Percentiles rank a stretch among this genome's conserved stretches.
phyloP scores from a whole-genome alignment of 495 filamentous ascomycete genomes.

The Niebla homalea region DNA sequence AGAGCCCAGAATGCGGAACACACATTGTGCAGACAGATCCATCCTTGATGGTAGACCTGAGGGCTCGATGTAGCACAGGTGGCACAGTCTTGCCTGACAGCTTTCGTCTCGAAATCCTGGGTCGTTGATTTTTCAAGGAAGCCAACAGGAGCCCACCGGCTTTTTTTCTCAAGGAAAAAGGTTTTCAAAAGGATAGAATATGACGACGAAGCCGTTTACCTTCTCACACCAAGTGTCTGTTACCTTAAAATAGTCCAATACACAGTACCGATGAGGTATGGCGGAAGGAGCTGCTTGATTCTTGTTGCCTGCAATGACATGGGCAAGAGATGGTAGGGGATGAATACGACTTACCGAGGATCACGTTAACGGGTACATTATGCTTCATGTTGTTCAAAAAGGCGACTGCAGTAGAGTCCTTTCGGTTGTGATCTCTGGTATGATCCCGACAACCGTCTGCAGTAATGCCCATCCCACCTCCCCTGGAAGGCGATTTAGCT shows the following conservation, averaged over 20 bases:
- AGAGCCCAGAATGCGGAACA: slow-evolving; percentile 48
- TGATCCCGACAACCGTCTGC: slow-evolving; percentile 31
- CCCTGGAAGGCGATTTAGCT: slow-evolving; percentile 27
- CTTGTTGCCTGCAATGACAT: slow-evolving; percentile 31
- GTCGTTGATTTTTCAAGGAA: slow-evolving; percentile 15
- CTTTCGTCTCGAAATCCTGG: slow-evolving; percentile 11
- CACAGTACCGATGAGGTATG: slow-evolving; percentile 51
- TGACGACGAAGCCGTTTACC: slow-evolving; percentile 26
- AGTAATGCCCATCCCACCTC: slow-evolving; percentile 31
- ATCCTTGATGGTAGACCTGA: slow-evolving; percentile 43
- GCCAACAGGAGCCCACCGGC: slow-evolving; percentile 54
- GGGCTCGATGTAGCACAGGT: slow-evolving; percentile 26
- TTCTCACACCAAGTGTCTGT: slow-evolving; percentile 63
- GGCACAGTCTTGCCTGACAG: slow-evolving; percentile 24
- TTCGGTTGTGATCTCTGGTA: slow-evolving; percentile 28
- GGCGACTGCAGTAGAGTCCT: slow-evolving; percentile 20
- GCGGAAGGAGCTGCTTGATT: slow-evolving; percentile 39
- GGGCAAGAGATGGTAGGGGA: not conserved
- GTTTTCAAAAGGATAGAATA: slow-evolving; percentile 60
- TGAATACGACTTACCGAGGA: slow-evolving; percentile 38
- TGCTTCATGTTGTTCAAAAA: slow-evolving; percentile 25
- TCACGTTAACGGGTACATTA: slow-evolving; percentile 36
- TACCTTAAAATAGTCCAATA: slow-evolving; percentile 61
- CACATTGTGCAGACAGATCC: slow-evolving; percentile 51
- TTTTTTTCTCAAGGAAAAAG: slow-evolving; percentile 38